Base-by-base conservation (phyloP, 1,284 basidiomycete genomes). In the Ceratobasidium papillatum region DNA sequence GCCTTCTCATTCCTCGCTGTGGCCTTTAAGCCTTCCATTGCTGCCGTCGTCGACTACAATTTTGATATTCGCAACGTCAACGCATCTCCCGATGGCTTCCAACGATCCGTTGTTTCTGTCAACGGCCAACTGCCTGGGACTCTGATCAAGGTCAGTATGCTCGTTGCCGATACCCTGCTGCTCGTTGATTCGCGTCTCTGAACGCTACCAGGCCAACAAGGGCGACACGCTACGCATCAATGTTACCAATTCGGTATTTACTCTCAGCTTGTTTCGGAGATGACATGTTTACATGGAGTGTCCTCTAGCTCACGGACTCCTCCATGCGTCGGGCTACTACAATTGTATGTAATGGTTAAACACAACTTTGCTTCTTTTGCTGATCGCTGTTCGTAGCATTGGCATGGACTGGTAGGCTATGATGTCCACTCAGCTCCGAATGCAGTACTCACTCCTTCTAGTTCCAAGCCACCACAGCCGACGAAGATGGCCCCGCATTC, bases 281-380 rank as follows among this genome's bases (percentile, higher is more conserved):
- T 1, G n/a, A 9, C 19, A 14, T 72, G 25, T 27, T 30, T n/a
- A 34, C 36, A 41, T 3, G 19, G 4, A 45, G 12, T 41, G 25
- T 54, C 36, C 32, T 36, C 2, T 25, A 73, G 71, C 47, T 73
- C 5, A 73, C 71, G 7, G 71, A 73, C 34, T 8, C 32, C 1
- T 36, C 32, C 8, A 73, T 73, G 71, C 71, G 71, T 34, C 71
- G 71, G 7, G 71, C 71, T 8, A 73, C 71, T 14, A 73, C 71
- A 12, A 73, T 73, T 47, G 71, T 73, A 27, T 63, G 71, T 47
- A 2, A 54, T 14, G 30, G 11, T 19, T 27, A 25, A 19, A 1
- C 3, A 27, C 3, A 27, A 4, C 1, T 9, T 19, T n/a, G 17
- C 11, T 45, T 19, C 5, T 27, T 38, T n/a, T 17, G 30, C n/a